phyloP scores from a whole-genome alignment of 352 stramenopile species.

The Pythium rhizo-oryzae region DNA sequence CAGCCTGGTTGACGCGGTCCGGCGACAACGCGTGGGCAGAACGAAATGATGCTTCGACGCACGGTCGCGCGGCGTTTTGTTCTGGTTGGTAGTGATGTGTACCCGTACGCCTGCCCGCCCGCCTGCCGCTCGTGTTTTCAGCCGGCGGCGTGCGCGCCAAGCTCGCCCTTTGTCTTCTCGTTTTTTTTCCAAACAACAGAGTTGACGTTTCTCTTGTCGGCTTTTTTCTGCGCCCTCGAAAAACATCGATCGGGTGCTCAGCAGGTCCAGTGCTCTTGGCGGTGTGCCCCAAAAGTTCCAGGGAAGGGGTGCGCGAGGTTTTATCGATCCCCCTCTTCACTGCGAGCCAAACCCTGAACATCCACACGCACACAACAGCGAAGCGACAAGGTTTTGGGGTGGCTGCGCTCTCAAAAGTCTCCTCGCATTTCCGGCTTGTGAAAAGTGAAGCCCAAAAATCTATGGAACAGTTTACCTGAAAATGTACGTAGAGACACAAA shows the following conservation, averaged over 20 bases:
- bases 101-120: background rate
- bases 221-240: conserved; percentile 19
- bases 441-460: background rate
- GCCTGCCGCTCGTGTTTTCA: background rate
- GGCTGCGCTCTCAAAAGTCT: background rate
- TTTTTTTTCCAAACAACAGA: conserved; percentile 13
- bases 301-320: conserved; percentile 2
- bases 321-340: conserved; percentile 14
- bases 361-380: background rate
- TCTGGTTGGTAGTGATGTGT: conserved; percentile 1
- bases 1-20: background rate
- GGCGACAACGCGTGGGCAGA: background rate
- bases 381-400: background rate
- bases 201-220: conserved; percentile 28
- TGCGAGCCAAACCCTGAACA: background rate
- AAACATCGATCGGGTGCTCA: conserved; percentile 1
- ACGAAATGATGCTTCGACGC: conserved; percentile 1
- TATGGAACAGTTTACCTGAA: conserved; percentile 15
- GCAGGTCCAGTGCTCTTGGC: background rate
- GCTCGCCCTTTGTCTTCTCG: conserved; percentile 10
- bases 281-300: background rate
- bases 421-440: background rate
- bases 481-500: background rate
- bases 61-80: background rate
- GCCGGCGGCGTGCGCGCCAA: background rate